Conservation (phyloP, 768 basidiomycete genomes). For the Tylopilus vinaceipallidus region DNA sequence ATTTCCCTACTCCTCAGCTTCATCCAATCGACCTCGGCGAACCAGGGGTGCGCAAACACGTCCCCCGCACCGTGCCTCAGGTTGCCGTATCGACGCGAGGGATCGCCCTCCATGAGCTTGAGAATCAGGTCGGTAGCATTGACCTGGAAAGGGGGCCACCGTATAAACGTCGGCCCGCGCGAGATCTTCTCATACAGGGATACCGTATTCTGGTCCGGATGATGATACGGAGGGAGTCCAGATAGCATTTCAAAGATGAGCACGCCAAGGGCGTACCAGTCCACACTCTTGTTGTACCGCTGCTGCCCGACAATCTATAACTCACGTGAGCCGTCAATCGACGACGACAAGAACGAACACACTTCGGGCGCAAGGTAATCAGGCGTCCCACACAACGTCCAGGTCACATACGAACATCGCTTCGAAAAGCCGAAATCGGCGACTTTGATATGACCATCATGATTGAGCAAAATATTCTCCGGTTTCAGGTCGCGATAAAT, state of each 20-base stretch:
- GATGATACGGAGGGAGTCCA: conserved; percentile 93
- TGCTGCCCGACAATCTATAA: conserved; percentile 71
- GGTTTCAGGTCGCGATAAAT: conserved; percentile 98
- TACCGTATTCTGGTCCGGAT: conserved; percentile 79
- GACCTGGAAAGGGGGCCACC: conserved; percentile 74
- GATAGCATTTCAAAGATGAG: conserved; percentile 98
- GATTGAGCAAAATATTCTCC: conserved; percentile 89
- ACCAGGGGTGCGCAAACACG: conserved; percentile 93
- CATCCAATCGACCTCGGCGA: conserved; percentile 90
- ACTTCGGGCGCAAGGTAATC: conserved; percentile 98
- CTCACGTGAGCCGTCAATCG: conserved; percentile 6
- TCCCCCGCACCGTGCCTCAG: conserved; percentile 84
- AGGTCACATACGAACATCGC: conserved; percentile 79
- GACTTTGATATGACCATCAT: conserved; percentile 96
- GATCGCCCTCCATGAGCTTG: conserved; percentile 87
- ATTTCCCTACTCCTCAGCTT: conserved; percentile 81
- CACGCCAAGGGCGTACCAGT: conserved; percentile 98
- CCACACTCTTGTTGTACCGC: conserved; percentile 94
- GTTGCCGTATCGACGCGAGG: conserved; percentile 88
- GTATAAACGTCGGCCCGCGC: conserved; percentile 66
- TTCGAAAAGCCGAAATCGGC: conserved; percentile 98
- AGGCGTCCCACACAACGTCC: conserved; percentile 94
- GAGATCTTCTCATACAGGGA: conserved; percentile 91
- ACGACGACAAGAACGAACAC: conserved; percentile 22
- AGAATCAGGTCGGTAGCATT: conserved; percentile 86